Evolutionary conservation across 768 basidiomycete species (phyloP).

Genomic region (Epithele typhae): DNA sequence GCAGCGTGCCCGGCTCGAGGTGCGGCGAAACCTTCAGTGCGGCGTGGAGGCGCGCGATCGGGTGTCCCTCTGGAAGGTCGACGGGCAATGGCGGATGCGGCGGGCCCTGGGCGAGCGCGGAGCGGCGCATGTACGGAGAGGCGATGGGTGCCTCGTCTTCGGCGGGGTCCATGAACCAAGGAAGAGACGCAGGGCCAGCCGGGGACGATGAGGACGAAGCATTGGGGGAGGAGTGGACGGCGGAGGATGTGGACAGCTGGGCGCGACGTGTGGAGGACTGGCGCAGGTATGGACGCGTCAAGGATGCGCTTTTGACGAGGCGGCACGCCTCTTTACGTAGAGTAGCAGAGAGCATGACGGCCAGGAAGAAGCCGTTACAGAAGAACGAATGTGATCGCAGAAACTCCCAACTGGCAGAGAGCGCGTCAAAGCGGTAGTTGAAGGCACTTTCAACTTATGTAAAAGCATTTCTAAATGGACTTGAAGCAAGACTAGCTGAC

Average conservation of each 20-base stretch:
- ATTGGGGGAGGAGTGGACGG: conserved; percentile 1
- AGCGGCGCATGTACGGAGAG: conserved; percentile 6
- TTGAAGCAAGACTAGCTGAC: too few relatives aligned
- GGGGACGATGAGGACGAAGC: too few relatives aligned
- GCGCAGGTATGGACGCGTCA: background rate
- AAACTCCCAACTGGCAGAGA: too few relatives aligned
- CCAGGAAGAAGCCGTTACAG: background rate
- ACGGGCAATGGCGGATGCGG: conserved; percentile 40
- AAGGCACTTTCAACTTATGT: too few relatives aligned
- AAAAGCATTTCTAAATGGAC: too few relatives aligned
- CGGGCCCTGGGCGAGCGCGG: conserved; percentile 19
- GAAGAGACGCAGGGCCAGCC: too few relatives aligned
- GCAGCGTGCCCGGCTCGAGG: conserved; percentile 56
- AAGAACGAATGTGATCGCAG: too few relatives aligned
- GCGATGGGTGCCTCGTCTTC: conserved; percentile 10
- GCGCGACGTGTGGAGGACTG: conserved; percentile 3
- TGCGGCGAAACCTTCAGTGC: conserved; percentile 60
- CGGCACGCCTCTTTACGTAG: background rate
- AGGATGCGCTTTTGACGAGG: background rate
- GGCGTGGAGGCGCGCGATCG: conserved; percentile 43
- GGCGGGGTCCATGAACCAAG: conserved; percentile 68
- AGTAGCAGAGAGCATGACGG: conserved; percentile 4
- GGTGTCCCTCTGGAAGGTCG: conserved; percentile 48
- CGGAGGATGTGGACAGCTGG: conserved; percentile 2
- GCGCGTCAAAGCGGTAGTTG: too few relatives aligned